phyloP scores from a whole-genome alignment of 2,329 filamentous ascomycete genomes.

The Fusarium keratoplasticum region DNA sequence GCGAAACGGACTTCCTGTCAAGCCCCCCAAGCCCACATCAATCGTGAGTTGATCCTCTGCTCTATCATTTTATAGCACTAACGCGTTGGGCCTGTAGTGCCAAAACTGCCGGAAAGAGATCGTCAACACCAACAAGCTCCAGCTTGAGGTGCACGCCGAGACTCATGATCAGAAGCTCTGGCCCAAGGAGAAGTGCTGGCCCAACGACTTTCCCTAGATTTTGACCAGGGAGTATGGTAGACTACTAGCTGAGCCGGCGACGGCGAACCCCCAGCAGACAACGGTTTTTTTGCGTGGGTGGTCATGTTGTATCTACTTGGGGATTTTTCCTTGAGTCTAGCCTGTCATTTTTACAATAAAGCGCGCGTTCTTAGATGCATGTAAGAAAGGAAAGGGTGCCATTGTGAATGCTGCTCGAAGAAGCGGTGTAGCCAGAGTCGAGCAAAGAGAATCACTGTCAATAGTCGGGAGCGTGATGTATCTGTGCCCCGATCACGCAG shows the following conservation, averaged over 20 bases:
- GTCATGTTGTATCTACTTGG: neutral
- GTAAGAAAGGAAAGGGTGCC: neutral
- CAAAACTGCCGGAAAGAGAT: conserved; percentile 64
- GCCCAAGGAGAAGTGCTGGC: conserved; percentile 71
- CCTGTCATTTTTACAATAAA: neutral
- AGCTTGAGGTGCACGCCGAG: conserved; percentile 64
- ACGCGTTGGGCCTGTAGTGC: conserved; percentile 50
- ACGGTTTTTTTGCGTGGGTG: neutral
- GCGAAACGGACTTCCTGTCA: conserved; percentile 66
- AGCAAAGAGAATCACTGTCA: neutral
- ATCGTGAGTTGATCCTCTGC: conserved; percentile 26
- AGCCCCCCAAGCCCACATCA: conserved; percentile 59
- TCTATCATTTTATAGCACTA: neutral
- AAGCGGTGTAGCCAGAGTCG: neutral
- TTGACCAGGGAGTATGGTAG: neutral
- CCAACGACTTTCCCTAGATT: conserved; percentile 56
- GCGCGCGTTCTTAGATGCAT: neutral
- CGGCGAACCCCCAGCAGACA: neutral
- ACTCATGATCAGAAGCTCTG: conserved; percentile 62
- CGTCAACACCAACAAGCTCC: conserved; percentile 62
- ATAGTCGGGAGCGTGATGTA: neutral
- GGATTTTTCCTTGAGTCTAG: neutral
- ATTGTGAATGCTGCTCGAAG: neutral
- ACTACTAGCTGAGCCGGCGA: neutral
- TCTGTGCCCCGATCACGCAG: neutral